Evolutionary conservation across 2,329 filamentous ascomycete species (phyloP).

Genomic region (Pezicula carpinea): DNA sequence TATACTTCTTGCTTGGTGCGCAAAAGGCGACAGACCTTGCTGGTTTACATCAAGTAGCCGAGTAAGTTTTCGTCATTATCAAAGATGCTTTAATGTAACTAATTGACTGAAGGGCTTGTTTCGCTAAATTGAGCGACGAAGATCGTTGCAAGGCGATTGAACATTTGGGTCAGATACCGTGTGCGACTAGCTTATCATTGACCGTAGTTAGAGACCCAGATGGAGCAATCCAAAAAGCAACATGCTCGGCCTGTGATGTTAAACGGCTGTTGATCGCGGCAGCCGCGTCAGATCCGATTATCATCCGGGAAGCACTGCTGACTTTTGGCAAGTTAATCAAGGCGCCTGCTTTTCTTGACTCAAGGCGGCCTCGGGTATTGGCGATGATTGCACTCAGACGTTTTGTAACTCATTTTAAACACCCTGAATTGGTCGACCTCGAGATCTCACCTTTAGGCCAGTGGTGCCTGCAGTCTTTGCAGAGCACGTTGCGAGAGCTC

Average conservation of each 20-base stretch:
- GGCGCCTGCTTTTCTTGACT: constrained; percentile 42
- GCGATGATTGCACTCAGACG: constrained; percentile 69
- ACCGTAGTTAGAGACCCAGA: constrained; percentile 20
- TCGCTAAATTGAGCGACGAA: constrained; percentile 41
- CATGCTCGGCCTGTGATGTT: constrained; percentile 27
- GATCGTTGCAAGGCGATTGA: constrained; percentile 49
- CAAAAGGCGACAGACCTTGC: constrained; percentile 31
- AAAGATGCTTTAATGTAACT: constrained; percentile 4
- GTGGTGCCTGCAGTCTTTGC: constrained; percentile 76
- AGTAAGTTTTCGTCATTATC: constrained; percentile 37
- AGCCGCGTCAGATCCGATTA: constrained; percentile 8
- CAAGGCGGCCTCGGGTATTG: constrained; percentile 59
- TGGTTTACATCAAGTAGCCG: constrained; percentile 37
- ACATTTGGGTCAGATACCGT: constrained; percentile 52
- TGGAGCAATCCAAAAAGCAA: constrained; percentile 20
- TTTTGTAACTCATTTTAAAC: constrained; percentile 61
- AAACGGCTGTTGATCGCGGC: constrained; percentile 11
- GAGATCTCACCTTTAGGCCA: constrained; percentile 65
- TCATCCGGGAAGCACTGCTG: constrained; percentile 35
- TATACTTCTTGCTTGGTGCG: constrained; percentile 31
- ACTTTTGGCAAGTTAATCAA: constrained; percentile 42
- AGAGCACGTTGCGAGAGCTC: constrained; percentile 80
- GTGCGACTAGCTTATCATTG: constrained; percentile 47
- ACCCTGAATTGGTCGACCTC: constrained; percentile 58
- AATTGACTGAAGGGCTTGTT: constrained; percentile 31